Conservation (phyloP, 208 protist species). For the Novymonas esmeraldas region DNA sequence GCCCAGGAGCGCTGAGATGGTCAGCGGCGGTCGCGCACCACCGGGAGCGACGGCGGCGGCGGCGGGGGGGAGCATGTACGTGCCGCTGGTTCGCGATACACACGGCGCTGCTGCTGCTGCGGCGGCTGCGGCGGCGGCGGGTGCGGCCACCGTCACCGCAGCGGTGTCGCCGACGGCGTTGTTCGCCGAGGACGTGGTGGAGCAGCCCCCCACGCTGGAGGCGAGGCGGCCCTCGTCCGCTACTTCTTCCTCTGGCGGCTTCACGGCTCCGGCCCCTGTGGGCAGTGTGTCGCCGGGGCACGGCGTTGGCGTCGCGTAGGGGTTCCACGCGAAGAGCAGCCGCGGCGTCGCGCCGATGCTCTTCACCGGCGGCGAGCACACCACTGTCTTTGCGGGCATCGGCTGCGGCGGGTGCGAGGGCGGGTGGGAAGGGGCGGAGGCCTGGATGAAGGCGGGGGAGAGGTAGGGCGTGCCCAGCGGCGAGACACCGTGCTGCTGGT, state of each 20-base stretch:
- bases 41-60: background rate
- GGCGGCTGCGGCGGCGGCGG: too few relatives aligned
- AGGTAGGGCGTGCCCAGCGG: constrained; percentile 4
- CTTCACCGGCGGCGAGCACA: constrained; percentile 10
- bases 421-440: background rate
- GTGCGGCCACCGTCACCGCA: background rate
- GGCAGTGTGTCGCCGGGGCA: background rate
- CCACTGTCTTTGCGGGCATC: background rate
- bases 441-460: background rate
- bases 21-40: constrained; percentile 21
- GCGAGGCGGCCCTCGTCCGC: constrained; percentile 6
- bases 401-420: constrained; percentile 5
- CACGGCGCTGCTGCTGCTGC: too few relatives aligned
- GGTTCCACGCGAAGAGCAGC: constrained; percentile 32
- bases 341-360: constrained; percentile 21
- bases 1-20: constrained; percentile 17
- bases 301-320: constrained; percentile 18
- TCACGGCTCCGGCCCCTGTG: background rate
- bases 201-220: constrained; percentile 23
- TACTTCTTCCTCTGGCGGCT: constrained; percentile 5
- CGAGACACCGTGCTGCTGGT: background rate
- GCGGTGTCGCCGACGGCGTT: constrained; percentile 5
- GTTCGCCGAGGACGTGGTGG: constrained; percentile 21
- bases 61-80: too few relatives aligned
- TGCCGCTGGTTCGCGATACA: too few relatives aligned